Base-by-base conservation (phyloP, 1,284 basidiomycete genomes). In the Vanrija sp. region DNA sequence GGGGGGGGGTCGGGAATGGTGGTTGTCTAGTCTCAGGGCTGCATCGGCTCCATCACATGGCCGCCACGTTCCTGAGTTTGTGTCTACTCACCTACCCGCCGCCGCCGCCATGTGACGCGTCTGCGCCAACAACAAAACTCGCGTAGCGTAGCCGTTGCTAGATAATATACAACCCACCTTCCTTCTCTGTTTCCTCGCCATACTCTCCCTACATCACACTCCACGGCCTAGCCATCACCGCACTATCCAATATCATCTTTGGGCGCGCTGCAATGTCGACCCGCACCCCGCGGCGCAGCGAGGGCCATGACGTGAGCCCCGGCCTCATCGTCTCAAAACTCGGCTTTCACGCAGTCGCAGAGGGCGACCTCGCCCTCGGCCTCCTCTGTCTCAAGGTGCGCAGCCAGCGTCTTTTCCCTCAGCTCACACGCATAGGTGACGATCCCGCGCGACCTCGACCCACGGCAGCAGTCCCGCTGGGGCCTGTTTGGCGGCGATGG, bases 371-470 rank as follows among this genome's bases (percentile, higher is more conserved):
- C 9, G 67, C 68, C 4, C 49, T 39, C 12, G 69, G 67, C 3
- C 29, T 71, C 25, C 29, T 74, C 14, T 72, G 68, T 53, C 57
- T 74, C 23, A 72, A 72, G 58, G 72, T 72, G 38, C 42, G 64
- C 46, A 1, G 26, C 1, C 34, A 19, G 16, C 34, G 16, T 43
- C 15, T 49, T 21, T 23, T 2, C 21, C 5, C 15, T 19, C 26
- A n/a, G 19, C 28, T 38, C 18, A 45, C 18, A 43, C 19, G 34
- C 16, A 3, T 46, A 68, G 68, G 61, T 73, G 8, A 69, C 69
- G 0, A 44, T 73, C 15, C 68, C 71, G 0, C 43, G 50, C 18
- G 65, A 68, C 14, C 28, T 46, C 10, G 66, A 67, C 14, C 57
- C 51, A 2, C 38, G 53, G 14, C 55, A 54, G 8, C 53, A 62